These are phyloP conservation scores for Penicillium crustosum DNA, from an alignment of 2,329 filamentous ascomycete genomes.

Conservation along the genomic window DNA sequence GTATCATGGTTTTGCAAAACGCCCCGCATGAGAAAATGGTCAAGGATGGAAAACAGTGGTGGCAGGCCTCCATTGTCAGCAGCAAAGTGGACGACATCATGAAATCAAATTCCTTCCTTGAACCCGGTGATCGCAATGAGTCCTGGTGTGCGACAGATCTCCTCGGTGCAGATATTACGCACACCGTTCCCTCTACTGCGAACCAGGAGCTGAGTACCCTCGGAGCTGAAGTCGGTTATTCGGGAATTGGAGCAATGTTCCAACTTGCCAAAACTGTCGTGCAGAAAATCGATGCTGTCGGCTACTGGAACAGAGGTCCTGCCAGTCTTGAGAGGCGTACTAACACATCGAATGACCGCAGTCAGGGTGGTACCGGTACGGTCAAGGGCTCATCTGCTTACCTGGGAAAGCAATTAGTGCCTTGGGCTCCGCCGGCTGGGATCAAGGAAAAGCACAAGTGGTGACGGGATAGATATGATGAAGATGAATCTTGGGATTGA, in stretches of 20 bases:
- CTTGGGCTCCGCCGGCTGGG: background rate
- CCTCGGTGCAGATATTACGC: slow-evolving; percentile 14
- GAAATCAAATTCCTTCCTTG: slow-evolving; percentile 32
- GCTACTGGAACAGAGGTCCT: slow-evolving; percentile 29
- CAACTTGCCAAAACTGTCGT: slow-evolving; percentile 35
- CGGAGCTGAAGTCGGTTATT: slow-evolving; percentile 1
- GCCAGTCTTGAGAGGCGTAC: background rate
- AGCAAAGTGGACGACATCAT: slow-evolving; percentile 36
- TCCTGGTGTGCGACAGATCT: slow-evolving; percentile 35
- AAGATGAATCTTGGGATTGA: background rate
- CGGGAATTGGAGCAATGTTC: slow-evolving; percentile 13
- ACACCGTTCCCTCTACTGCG: background rate
- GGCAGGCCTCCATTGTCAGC: slow-evolving; percentile 42
- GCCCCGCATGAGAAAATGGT: slow-evolving; percentile 30
- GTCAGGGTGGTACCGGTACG: background rate
- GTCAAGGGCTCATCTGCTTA: background rate
- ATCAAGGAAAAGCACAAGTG: background rate
- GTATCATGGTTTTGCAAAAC: slow-evolving; percentile 32
- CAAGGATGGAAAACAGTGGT: slow-evolving; percentile 38
- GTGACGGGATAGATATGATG: background rate
- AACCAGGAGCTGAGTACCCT: background rate
- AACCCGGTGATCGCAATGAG: slow-evolving; percentile 36
- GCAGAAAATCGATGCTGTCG: slow-evolving; percentile 40
- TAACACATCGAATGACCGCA: background rate
- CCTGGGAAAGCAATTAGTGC: background rate